These are phyloP conservation scores for Talaromyces rugulosus DNA, from an alignment of 2,329 filamentous ascomycete genomes.

Conservation along the genomic window DNA sequence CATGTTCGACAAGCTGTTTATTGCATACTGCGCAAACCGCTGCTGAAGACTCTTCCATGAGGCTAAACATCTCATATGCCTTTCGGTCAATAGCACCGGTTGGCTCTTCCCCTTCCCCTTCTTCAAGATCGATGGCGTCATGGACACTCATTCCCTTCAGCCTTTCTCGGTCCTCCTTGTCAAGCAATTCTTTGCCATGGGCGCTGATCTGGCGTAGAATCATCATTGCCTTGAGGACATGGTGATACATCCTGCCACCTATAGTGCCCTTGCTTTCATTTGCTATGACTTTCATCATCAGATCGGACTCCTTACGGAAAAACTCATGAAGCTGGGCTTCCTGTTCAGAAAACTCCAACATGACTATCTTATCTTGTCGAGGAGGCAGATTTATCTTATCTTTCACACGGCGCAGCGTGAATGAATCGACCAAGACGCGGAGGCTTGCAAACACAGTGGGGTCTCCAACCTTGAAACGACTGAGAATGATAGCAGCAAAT, in stretches of 20 bases:
- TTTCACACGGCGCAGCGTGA: slow-evolving; percentile 86
- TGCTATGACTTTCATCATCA: slow-evolving; percentile 72
- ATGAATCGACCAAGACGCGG: slow-evolving; percentile 85
- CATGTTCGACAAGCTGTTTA: slow-evolving; percentile 54
- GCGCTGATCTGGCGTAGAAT: slow-evolving; percentile 87
- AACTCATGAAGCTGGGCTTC: slow-evolving; percentile 78
- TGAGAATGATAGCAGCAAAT: slow-evolving; percentile 76
- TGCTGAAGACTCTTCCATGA: slow-evolving; percentile 77
- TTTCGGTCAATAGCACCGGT: slow-evolving; percentile 61
- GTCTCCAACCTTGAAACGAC: slow-evolving; percentile 82
- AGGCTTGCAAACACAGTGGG: slow-evolving; percentile 75
- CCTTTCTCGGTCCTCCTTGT: slow-evolving; percentile 73
- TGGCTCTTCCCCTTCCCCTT: slow-evolving; percentile 62
- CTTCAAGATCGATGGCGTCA: slow-evolving; percentile 84
- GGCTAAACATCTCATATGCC: slow-evolving; percentile 78
- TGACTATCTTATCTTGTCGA: slow-evolving; percentile 67
- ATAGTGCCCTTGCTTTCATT: slow-evolving; percentile 62
- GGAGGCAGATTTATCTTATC: slow-evolving; percentile 81
- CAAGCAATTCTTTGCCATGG: slow-evolving; percentile 87
- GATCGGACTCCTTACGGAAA: slow-evolving; percentile 75
- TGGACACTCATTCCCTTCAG: slow-evolving; percentile 78
- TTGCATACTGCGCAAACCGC: slow-evolving; percentile 70
- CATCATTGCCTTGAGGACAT: slow-evolving; percentile 87
- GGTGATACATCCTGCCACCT: slow-evolving; percentile 84
- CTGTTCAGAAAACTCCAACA: slow-evolving; percentile 68